Evolutionary conservation across 108 stramenopile genomes (phyloP).

Genomic region (Mediolabrus comicus): DNA sequence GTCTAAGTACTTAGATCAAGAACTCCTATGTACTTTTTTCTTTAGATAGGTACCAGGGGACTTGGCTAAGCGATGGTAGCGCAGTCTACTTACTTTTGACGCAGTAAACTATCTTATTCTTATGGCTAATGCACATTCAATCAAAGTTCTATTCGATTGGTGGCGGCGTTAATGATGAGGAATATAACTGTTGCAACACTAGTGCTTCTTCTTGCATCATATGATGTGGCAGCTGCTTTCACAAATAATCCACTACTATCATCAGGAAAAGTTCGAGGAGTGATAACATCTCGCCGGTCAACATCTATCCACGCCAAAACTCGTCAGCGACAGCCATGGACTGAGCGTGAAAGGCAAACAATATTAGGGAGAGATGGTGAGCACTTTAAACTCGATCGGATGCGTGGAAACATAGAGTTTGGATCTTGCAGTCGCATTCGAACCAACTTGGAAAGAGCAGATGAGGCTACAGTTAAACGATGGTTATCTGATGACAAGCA

Average conservation of each 20-base stretch:
- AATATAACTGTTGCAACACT: too few species aligned
- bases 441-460: conserved; percentile 48
- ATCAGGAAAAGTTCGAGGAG: too few species aligned
- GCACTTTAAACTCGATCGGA: conserved; percentile 64
- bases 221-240: conserved; percentile 1
- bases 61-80: too few species aligned
- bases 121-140: too few species aligned
- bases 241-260: background rate
- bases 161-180: too few species aligned
- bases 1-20: too few species aligned
- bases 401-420: conserved; percentile 63
- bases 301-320: conserved; percentile 6
- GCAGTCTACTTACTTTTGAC: too few species aligned
- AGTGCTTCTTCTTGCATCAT: background rate
- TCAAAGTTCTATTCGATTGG: too few species aligned
- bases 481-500: conserved; percentile 68
- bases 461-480: conserved; percentile 34
- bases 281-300: background rate
- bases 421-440: conserved; percentile 62
- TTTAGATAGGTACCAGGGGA: too few species aligned
- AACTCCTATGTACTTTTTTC: too few species aligned
- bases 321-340: conserved; percentile 28
- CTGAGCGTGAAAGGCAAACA: conserved; percentile 49
- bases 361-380: conserved; percentile 66
- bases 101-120: too few species aligned